phyloP scores from a whole-genome alignment of 192 early-diverging fungal species.

The Polychytrium aggregatum region DNA sequence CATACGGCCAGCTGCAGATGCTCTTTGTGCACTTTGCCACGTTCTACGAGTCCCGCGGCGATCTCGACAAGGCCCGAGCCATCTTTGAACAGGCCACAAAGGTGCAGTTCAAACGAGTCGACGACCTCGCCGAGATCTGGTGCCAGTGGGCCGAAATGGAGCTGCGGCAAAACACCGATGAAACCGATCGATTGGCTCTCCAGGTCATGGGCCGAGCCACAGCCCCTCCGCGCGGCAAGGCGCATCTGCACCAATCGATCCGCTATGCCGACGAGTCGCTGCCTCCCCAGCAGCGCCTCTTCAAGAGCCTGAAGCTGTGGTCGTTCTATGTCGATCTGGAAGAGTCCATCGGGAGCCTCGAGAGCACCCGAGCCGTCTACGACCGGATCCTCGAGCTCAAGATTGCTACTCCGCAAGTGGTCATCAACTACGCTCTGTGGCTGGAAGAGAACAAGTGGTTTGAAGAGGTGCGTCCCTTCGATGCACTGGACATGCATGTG shows the following conservation, averaged over 20 bases:
- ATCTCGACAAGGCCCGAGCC: conserved; percentile 53
- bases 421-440: conserved; percentile 88
- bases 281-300: conserved; percentile 68
- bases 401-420: conserved; percentile 90
- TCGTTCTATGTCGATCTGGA: conserved; percentile 88
- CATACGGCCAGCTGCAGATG: conserved; percentile 62
- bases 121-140: conserved; percentile 82
- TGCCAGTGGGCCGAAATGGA: conserved; percentile 88
- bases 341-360: conserved; percentile 76
- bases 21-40: conserved; percentile 81
- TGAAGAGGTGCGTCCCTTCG: conserved; percentile 57
- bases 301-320: conserved; percentile 85
- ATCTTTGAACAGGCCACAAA: conserved; percentile 76
- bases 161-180: conserved; percentile 38
- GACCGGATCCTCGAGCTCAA: conserved; percentile 86
- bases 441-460: conserved; percentile 81
- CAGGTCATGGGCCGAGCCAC: conserved; percentile 80
- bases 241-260: conserved; percentile 17
- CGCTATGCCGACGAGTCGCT: conserved; percentile 71
- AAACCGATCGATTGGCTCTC: conserved; percentile 60
- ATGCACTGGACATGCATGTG: background rate
- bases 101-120: conserved; percentile 68
- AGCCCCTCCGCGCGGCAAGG: conserved; percentile 39
- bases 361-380: conserved; percentile 70
- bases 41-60: conserved; percentile 53